A percentile compares a stretch with the other conserved stretches of the same genome.
Conservation (phyloP, 2,329 filamentous ascomycete species). For the Bipolaris oryzae region DNA sequence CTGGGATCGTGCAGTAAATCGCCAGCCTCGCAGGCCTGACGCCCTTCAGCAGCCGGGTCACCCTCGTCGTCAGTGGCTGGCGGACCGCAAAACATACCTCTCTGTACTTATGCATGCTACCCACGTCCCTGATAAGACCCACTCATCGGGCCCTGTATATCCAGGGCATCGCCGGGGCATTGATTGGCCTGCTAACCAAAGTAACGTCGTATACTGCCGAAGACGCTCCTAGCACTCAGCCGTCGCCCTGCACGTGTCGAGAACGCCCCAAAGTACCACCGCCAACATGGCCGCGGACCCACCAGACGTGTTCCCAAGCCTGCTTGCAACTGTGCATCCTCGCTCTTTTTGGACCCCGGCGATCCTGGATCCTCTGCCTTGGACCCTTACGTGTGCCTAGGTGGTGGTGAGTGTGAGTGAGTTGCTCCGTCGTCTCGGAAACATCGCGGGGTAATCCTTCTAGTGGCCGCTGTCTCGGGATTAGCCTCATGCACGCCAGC, state of each 20-base stretch:
- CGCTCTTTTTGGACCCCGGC: neutral
- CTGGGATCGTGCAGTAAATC: neutral
- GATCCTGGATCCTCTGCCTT: neutral
- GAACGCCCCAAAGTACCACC: neutral
- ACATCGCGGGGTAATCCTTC: conserved; percentile 1
- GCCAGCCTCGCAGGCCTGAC: neutral
- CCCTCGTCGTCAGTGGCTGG: neutral
- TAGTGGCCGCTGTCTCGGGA: neutral
- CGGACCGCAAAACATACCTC: neutral
- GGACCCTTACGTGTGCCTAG: neutral
- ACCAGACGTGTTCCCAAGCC: neutral
- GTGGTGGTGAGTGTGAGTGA: no score
- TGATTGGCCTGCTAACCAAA: neutral
- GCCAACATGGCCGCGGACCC: neutral
- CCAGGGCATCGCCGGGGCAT: neutral
- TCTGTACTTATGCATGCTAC: neutral
- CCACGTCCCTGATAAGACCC: conserved; percentile 1
- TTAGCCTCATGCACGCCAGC: neutral
- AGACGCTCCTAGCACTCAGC: neutral
- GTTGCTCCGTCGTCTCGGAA: neutral
- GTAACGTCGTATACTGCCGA: neutral
- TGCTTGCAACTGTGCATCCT: neutral
- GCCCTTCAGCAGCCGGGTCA: neutral
- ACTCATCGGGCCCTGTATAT: neutral
- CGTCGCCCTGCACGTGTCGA: neutral